Percentiles rank a stretch among this genome's conserved stretches.
Evolutionary conservation across 2,329 filamentous ascomycete species (phyloP).

Genomic region (Fusarium marasasianum): DNA sequence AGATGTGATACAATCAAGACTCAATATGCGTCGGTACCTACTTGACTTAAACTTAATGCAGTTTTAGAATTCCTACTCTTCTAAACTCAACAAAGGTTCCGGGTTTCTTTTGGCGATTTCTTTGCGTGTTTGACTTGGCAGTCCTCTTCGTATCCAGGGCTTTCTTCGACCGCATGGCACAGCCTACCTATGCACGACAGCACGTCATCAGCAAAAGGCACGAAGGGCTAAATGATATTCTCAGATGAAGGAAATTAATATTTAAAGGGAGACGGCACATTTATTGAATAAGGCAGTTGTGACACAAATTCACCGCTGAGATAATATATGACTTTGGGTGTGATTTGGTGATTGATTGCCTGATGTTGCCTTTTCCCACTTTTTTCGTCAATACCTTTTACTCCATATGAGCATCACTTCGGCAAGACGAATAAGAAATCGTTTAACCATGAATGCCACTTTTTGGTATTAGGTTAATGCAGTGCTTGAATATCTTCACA

Average conservation of each 20-base stretch:
- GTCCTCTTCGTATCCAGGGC: background rate
- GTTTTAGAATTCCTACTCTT: background rate
- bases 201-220: conserved; percentile 22
- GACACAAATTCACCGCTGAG: background rate
- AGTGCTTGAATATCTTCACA: background rate
- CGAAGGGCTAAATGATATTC: background rate
- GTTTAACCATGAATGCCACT: background rate
- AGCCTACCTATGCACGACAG: background rate
- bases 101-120: background rate
- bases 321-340: background rate
- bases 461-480: background rate
- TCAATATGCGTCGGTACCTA: background rate
- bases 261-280: too few relatives aligned
- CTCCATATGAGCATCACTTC: background rate
- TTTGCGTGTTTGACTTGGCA: background rate
- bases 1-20: background rate
- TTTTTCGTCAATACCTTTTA: background rate
- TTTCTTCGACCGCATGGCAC: background rate
- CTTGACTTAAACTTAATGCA: background rate
- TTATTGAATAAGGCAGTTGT: too few relatives aligned
- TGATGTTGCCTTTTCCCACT: background rate
- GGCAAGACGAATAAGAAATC: background rate
- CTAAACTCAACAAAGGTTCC: background rate
- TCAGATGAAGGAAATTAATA: background rate
- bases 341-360: background rate